Base-by-base conservation (phyloP, 164 flowering plant species). In the Sextonia rubra region DNA sequence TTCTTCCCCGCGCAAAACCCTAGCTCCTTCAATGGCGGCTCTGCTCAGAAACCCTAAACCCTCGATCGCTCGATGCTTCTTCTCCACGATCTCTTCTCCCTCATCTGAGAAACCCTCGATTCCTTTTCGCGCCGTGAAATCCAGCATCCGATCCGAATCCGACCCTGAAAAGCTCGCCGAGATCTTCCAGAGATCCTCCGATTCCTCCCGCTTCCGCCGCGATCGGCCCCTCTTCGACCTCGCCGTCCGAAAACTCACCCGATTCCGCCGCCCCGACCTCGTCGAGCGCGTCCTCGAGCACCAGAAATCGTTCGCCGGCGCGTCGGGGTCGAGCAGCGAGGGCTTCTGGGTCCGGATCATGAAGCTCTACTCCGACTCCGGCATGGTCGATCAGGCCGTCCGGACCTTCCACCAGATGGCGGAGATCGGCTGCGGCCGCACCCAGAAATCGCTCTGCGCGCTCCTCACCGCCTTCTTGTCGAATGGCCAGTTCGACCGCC, bases 311-410 rank as follows among this genome's bases (percentile, higher is more conserved):
- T 56, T 49, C 27, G 26, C 55, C 2, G 17, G 48, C 3, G 44
- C 72, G 0, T 32, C 74, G 15, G 44, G 7, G n/a, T 70, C 66
- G 66, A 62, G 62, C 24, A 60, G 77, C 25, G 84, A 82, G 52
- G 80, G 78, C n/a, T 82, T 82, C 77, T 76, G 80, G 82, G 74
- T 79, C 23, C 75, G 82, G 68, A 71, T 79, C 74, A 77, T 82
- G 74, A 74, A 72, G 76, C 77, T 79, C 20, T 82, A 82, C 74
- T 71, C 82, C 3, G 27, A 73, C 18, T 44, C 76, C 25, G 73
- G 78, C 29, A 72, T 79, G 80, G 30, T 79, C 25, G 84, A 79
- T 66, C 71, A 82, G 37, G 80, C 82, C 2, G 62, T 77, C 60
- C 73, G 71, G 2, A 72, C 72, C 9, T 82, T 82, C 47, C 23